Conservation (phyloP, 345 rosid genomes). For the Populus alba region DNA sequence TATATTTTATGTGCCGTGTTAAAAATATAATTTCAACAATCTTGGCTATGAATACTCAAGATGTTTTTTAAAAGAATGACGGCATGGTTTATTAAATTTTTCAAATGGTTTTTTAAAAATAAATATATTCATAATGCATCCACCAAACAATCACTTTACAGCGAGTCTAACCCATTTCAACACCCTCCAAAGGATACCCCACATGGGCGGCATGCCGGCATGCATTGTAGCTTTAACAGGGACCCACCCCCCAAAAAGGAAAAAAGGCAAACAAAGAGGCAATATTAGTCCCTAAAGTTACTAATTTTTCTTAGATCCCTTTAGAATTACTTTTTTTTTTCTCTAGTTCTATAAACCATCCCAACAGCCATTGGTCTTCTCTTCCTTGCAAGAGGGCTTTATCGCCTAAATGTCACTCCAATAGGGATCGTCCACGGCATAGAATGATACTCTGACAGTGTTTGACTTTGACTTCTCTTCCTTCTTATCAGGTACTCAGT, state of each 20-base stretch:
- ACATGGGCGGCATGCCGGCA: background rate
- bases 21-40: no score
- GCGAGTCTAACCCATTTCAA: background rate
- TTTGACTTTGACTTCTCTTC: background rate
- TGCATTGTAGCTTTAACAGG: background rate
- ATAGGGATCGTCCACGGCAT: background rate
- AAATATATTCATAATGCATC: background rate
- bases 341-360: no score
- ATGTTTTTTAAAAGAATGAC: no score
- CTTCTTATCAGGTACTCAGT: background rate
- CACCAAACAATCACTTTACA: background rate
- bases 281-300: no score
- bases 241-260: no score
- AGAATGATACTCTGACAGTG: background rate
- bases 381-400: background rate
- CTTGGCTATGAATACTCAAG: no score
- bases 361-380: background rate
- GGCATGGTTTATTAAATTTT: no score
- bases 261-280: no score
- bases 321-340: background rate
- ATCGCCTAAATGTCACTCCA: background rate
- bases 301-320: background rate
- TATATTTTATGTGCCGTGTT: no score
- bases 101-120: no score
- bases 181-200: background rate